Percentiles rank a stretch among this genome's conserved stretches.
Conservation (phyloP, 306 rosid genomes). For the Spatholobus suberectus region DNA sequence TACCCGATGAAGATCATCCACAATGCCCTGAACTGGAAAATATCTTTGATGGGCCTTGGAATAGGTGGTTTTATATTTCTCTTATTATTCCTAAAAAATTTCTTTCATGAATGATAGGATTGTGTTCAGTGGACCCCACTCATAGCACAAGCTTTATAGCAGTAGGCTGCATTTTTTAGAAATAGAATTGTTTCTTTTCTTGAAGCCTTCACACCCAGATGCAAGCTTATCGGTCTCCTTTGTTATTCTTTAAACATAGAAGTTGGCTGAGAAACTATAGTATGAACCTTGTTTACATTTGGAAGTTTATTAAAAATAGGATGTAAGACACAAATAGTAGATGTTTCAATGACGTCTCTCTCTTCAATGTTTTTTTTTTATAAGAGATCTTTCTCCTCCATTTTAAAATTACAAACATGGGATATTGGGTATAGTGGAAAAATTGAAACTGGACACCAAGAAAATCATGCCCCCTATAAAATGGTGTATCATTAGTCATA, state of each 20-base stretch:
- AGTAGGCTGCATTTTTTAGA: background rate
- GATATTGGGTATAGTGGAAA: slow-evolving; percentile 24
- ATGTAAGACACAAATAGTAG: background rate
- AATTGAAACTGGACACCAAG: background rate
- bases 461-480: background rate
- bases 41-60: slow-evolving; percentile 79
- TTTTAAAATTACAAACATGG: slow-evolving; percentile 8
- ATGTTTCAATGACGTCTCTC: slow-evolving; percentile 1
- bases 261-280: slow-evolving; percentile 16
- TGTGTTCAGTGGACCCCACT: background rate
- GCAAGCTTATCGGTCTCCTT: slow-evolving; percentile 8
- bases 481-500: background rate
- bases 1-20: slow-evolving; percentile 87
- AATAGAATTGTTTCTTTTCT: slow-evolving; percentile 11
- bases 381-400: slow-evolving; percentile 12
- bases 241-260: slow-evolving; percentile 24
- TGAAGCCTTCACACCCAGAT: slow-evolving; percentile 22
- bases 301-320: slow-evolving; percentile 6
- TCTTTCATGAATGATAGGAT: slow-evolving; percentile 9
- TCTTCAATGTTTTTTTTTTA: background rate
- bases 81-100: background rate
- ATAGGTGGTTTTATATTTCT: slow-evolving; percentile 73
- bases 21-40: slow-evolving; percentile 86
- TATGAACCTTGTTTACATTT: background rate
- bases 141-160: background rate